Evolutionary conservation across 768 basidiomycete genomes (phyloP).

Genomic region (Collybia sp.): DNA sequence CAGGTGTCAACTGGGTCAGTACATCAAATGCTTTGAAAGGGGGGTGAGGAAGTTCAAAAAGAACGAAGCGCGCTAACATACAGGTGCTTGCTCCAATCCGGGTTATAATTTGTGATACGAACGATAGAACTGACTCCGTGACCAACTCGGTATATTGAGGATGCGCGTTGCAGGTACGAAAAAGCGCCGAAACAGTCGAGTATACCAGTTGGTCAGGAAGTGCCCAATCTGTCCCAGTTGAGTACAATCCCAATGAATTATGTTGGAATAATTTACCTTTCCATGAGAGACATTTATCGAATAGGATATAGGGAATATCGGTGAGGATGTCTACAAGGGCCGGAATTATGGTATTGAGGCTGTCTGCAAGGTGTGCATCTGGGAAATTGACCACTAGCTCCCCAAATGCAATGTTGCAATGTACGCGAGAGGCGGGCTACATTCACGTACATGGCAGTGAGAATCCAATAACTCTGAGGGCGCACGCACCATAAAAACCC

Average conservation of each 20-base stretch:
- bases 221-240: constrained; percentile 64
- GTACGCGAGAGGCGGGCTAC: constrained; percentile 67
- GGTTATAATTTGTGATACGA: constrained; percentile 52
- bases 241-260: background rate
- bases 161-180: constrained; percentile 58
- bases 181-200: constrained; percentile 71
- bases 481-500: constrained; percentile 37
- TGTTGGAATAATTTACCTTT: constrained; percentile 44
- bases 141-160: constrained; percentile 43
- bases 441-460: background rate
- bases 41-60: constrained; percentile 1
- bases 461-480: background rate
- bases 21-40: constrained; percentile 54
- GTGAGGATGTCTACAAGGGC: constrained; percentile 63
- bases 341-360: constrained; percentile 48
- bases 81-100: constrained; percentile 50
- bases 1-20: constrained; percentile 72
- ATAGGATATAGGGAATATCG: constrained; percentile 73
- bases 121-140: constrained; percentile 54
- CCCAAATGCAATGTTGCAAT: constrained; percentile 82
- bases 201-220: constrained; percentile 82
- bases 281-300: constrained; percentile 78
- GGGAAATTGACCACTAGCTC: constrained; percentile 69
- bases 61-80: constrained; percentile 27
- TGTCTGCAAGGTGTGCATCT: constrained; percentile 42